Evolutionary conservation across 495 filamentous ascomycete genomes (phyloP), one percentile per base, ranked within the genome.

Genomic region (Durotheca rogersii): DNA sequence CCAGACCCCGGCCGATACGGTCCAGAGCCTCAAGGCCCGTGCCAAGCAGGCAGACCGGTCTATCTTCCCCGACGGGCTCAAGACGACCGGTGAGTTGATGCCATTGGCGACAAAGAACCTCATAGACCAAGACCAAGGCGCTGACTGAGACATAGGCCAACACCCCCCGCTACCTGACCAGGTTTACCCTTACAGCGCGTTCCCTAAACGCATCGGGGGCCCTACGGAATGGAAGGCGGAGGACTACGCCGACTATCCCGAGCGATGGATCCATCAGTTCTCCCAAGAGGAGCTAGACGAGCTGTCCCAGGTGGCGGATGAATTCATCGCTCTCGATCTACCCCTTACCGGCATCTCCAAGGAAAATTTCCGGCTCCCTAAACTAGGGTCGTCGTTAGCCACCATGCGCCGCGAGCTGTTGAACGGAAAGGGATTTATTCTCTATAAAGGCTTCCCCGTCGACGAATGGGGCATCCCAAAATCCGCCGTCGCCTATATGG

Each of bases 401-500:
- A 67, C 60, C 4, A 73, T 92, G 25, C 81, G 86, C 23, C 71
- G 80, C 6, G 87, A 91, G 51, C 72, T 94, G 2, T 65, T 94
- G 33, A 81, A 93, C 68, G 90, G 88, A 47, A 91, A 89, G 62
- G 90, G 90, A 3, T 95, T 95, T 69, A 85, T 89, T 53, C 74
- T 94, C n/a, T 90, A 93, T 69, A 91, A 90, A 68, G 82, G 84
- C 20, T 81, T 95, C 53, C 90, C 89, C 5, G 85, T 88, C 9
- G 52, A 75, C 41, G 68, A 80, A 66, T 95, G 90, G 90, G 80
- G 84, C n/a, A 76, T 80, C 41, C 76, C 80, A 51, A 95, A 93
- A 69, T 86, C 82, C 9, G 89, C 90, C 16, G 81, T 87, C 19
- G 89, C 88, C 15, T 95, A 94, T 69, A 90, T 95, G 85, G 90